Base-by-base conservation (phyloP, 305 asterid species). In the Fraxinus dipetala region DNA sequence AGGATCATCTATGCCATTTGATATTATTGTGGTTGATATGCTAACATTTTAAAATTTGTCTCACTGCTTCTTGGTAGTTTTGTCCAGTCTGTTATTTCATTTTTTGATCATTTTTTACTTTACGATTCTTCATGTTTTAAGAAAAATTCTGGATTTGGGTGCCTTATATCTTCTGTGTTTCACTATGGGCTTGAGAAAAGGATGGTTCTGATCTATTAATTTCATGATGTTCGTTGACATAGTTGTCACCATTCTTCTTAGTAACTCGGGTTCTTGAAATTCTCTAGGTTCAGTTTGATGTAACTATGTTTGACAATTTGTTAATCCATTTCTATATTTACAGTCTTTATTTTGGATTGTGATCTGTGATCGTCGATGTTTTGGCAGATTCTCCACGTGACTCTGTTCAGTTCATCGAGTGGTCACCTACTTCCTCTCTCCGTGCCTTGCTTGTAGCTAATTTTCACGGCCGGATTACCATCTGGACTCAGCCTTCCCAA, bases 401-500 rank as follows among this genome's bases (percentile, higher is more conserved):
- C 84, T 96, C 97, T 16, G 96, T 96, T 86, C 99, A 96, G 88
- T 96, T 93, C 87, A 92, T 96, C 72, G 99, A 96, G 91, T 96
- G 99, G 99, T 94, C 99, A 26, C 99, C 99, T 74, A 86, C 95
- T 76, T 91, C 98, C 1, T 93, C 98, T 79, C 93, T 93, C 24
- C 97, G 98, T 78, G 98, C 99, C 2, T 88, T 96, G 83, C 98
- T 96, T 67, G 85, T 94, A 35, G 94, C 98, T 77, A 96, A 96
- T 90, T 96, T 94, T 87, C 98, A 94, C 83, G 99, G 99, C 77
- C 93, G 98, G 81, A 91, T 84, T 85, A 94, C 99, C 82, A 90
- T 96, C 91, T 96, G 98, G 99, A 91, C 92, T 63, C 99, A 96
- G 87, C 97, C 99, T 84, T 90, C 98, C 81, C 95, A 89, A 88